These are phyloP conservation scores for Lodderomyces jiufengensis DNA, from an alignment of 1,139 yeast genomes.

Conservation along the genomic window DNA sequence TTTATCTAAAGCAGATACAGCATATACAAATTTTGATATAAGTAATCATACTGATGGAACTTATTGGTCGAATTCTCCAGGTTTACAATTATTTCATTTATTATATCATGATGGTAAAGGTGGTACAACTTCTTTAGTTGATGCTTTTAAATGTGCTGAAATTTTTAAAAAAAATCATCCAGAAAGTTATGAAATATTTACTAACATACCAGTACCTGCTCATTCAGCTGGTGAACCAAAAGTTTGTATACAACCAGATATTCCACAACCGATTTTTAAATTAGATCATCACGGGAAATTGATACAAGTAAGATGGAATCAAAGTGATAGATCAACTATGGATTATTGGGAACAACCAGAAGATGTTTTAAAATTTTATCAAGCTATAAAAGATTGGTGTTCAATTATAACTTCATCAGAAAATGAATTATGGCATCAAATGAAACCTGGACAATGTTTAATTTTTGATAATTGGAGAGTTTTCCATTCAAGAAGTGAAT, in stretches of 20 bases:
- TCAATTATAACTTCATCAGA: slow-evolving; percentile 47
- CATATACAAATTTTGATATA: slow-evolving; percentile 68
- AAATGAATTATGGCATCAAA: slow-evolving; percentile 54
- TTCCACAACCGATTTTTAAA: slow-evolving; percentile 59
- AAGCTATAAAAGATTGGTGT: slow-evolving; percentile 59
- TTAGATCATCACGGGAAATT: slow-evolving; percentile 53
- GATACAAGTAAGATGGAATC: slow-evolving; percentile 72
- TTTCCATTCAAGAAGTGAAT: slow-evolving; percentile 67
- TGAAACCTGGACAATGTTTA: slow-evolving; percentile 65
- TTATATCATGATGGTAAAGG: slow-evolving; percentile 66
- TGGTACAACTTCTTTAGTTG: slow-evolving; percentile 71
- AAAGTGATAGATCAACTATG: slow-evolving; percentile 69
- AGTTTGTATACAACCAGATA: slow-evolving; percentile 63
- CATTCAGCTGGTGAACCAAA: slow-evolving; percentile 74
- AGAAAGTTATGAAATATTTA: slow-evolving; percentile 51
- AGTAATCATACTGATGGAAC: slow-evolving; percentile 76
- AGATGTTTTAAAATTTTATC: slow-evolving; percentile 57
- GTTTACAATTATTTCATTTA: slow-evolving; percentile 68
- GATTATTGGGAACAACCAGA: slow-evolving; percentile 51
- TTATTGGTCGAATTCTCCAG: slow-evolving; percentile 76
- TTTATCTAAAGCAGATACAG: slow-evolving; percentile 68
- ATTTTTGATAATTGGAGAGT: slow-evolving; percentile 79
- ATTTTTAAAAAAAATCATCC: slow-evolving; percentile 48
- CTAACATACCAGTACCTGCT: slow-evolving; percentile 58
- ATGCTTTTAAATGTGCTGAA: slow-evolving; percentile 63